These are phyloP conservation scores for Trametes hirsuta DNA, from an alignment of 1,284 basidiomycete genomes.

Conservation along the genomic window DNA sequence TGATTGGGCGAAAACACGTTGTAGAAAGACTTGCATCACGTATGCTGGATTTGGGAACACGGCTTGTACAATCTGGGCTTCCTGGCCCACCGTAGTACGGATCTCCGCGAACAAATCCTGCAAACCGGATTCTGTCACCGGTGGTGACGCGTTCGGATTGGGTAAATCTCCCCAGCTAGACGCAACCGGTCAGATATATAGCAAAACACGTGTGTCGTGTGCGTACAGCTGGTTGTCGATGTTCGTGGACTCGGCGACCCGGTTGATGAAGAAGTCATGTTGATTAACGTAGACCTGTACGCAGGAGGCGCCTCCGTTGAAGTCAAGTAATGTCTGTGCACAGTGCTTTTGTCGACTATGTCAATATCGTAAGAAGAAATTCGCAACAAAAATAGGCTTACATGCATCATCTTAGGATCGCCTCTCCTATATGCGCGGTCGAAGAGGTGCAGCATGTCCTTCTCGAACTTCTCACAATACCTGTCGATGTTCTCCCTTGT, in stretches of 20 bases:
- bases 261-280: constrained; percentile 99
- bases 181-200: background rate
- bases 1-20: constrained; percentile 97
- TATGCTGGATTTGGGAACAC: constrained; percentile 97
- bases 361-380: background rate
- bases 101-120: constrained; percentile 87
- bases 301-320: constrained; percentile 96
- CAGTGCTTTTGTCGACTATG: constrained; percentile 72
- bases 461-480: constrained; percentile 98
- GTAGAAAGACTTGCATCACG: constrained; percentile 99
- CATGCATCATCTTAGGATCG: constrained; percentile 99
- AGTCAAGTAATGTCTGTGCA: constrained; percentile 94
- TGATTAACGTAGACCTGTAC: constrained; percentile 99
- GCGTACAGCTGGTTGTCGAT: constrained; percentile 69
- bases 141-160: constrained; percentile 80
- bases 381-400: constrained; percentile 35
- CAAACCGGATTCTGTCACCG: constrained; percentile 82
- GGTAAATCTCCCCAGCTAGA: constrained; percentile 76
- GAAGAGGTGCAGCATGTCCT: constrained; percentile 96
- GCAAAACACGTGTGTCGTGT: no score
- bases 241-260: constrained; percentile 64
- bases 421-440: constrained; percentile 95
- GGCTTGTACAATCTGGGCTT: constrained; percentile 97
- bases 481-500: constrained; percentile 89
- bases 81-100: constrained; percentile 88